Evolutionary conservation across 306 rosid genomes (phyloP), one percentile per base, ranked within the genome.

Genomic region (Phaseolus lunatus): DNA sequence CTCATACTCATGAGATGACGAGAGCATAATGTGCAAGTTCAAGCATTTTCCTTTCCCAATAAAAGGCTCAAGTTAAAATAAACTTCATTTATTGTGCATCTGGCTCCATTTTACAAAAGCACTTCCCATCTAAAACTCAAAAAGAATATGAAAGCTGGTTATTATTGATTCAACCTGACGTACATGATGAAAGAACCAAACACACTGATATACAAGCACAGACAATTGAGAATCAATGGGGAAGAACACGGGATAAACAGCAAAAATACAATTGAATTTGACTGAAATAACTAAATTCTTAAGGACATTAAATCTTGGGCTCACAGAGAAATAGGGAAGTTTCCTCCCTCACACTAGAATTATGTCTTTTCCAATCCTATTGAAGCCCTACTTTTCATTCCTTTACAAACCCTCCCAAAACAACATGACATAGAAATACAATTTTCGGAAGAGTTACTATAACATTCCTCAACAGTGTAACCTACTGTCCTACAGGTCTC

Each of bases 371-470:
- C 76, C 58, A 53, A 48, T 29, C 70, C 58, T 47, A 48, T 22
- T 12, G 67, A 79, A 37, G 35, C 65, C 62, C 54, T 74, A 22
- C 33, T 24, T 47, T 62, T 44, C 24, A 31, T 44, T n/a, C 49
- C 79, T 9, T 54, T 58, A 33, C 75, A 45, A 66, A 56, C 29
- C 29, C 76, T 64, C 22, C 44, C 52, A 16, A 73, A 73, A 56
- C 33, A 70, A 31, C 69, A 65, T 33, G 65, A 78, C 48, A 83
- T 27, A 69, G 67, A 66, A 78, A 67, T 49, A 73, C 79, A 72
- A 64, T 39, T 39, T 20, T 54, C 20, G 61, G 68, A 52, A 63
- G 68, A 78, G 76, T 73, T 75, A 58, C 45, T 19, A 67, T 49
- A 27, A 27, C 65, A 77, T 48, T 67, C 75, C 64, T 77, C 54